Conservation (phyloP, 2,329 filamentous ascomycete species). For the Endocalyx cinctus region DNA sequence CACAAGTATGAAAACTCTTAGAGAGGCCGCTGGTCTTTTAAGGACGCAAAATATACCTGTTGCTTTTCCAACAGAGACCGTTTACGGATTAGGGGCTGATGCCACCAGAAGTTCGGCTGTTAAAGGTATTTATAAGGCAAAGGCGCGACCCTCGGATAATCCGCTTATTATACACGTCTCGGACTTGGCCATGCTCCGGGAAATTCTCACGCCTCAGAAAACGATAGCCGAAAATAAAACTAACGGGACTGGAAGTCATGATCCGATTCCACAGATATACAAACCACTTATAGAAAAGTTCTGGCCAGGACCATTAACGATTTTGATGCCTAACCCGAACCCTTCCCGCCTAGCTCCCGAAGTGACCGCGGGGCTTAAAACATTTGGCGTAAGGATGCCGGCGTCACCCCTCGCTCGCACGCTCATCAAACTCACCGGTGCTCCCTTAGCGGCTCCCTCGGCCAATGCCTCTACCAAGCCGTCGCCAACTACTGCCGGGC, state of each 20-base stretch:
- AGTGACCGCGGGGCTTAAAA: slow-evolving; percentile 79
- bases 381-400: slow-evolving; percentile 90
- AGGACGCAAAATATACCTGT: slow-evolving; percentile 68
- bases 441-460: slow-evolving; percentile 84
- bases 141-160: slow-evolving; percentile 88
- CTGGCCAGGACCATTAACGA: slow-evolving; percentile 93
- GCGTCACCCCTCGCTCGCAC: slow-evolving; percentile 77
- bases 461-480: slow-evolving; percentile 93
- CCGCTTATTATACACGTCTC: slow-evolving; percentile 90
- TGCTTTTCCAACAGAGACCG: slow-evolving; percentile 95
- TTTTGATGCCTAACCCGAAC: slow-evolving; percentile 74
- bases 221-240: slow-evolving; percentile 11
- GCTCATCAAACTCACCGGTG: slow-evolving; percentile 73
- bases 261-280: slow-evolving; percentile 69
- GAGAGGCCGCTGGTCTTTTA: slow-evolving; percentile 62
- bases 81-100: slow-evolving; percentile 95
- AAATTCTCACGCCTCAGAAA: slow-evolving; percentile 50
- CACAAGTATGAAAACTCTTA: slow-evolving; percentile 36
- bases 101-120: slow-evolving; percentile 82
- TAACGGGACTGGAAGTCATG: slow-evolving; percentile 24
- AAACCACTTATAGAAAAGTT: slow-evolving; percentile 71
- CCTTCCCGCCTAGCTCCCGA: slow-evolving; percentile 74
- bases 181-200: slow-evolving; percentile 71
- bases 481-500: slow-evolving; percentile 83
- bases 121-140: slow-evolving; percentile 86